Evolutionary conservation across 345 rosid species (phyloP).

Genomic region (Eucalyptus caleyi): DNA sequence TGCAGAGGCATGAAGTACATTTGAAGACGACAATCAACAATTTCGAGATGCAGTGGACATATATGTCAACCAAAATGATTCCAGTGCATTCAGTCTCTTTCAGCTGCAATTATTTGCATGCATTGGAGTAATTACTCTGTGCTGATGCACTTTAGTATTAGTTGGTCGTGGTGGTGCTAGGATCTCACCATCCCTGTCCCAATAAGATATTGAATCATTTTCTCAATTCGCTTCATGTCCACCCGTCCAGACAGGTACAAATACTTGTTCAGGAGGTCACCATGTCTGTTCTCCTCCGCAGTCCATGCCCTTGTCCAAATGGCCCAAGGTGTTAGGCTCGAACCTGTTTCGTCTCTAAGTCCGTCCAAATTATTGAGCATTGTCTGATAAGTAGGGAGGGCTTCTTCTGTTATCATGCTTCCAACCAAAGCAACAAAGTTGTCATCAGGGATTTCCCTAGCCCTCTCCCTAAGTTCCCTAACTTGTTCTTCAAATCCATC

Average conservation of each 20-base stretch:
- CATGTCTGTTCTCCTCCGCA: constrained; percentile 63
- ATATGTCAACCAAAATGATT: not conserved
- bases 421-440: constrained; percentile 77
- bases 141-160: not conserved
- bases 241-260: constrained; percentile 52
- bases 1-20: not conserved
- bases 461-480: constrained; percentile 64
- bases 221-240: constrained; percentile 54
- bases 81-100: not conserved
- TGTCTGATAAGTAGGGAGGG: constrained; percentile 74
- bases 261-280: constrained; percentile 55
- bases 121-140: not conserved
- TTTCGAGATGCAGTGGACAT: not conserved
- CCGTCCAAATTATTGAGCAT: constrained; percentile 67
- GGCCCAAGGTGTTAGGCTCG: constrained; percentile 65
- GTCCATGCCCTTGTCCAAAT: constrained; percentile 60
- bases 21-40: not conserved
- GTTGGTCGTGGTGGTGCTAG: not conserved
- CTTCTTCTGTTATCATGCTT: constrained; percentile 78
- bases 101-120: not conserved
- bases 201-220: constrained; percentile 54
- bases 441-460: constrained; percentile 82
- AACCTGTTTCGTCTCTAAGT: constrained; percentile 65
- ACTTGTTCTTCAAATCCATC: constrained; percentile 78
- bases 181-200: constrained; percentile 58